Conservation (phyloP, 2,329 filamentous ascomycete genomes). For the Tetracladium maxilliforme region DNA sequence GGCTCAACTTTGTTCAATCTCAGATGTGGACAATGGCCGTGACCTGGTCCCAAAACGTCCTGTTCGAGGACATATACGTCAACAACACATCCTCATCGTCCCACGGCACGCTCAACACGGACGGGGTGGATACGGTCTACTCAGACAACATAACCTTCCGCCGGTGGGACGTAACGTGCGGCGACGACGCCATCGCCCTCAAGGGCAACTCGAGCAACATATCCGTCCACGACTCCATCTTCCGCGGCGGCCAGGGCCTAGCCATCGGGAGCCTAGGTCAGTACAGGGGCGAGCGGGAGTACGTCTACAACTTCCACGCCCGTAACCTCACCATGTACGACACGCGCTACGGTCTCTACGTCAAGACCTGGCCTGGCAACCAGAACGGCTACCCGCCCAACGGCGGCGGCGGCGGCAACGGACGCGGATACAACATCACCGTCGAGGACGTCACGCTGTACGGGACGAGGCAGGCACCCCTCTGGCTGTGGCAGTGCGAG, state of each 20-base stretch:
- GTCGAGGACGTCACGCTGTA: too few species aligned
- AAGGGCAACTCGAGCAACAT: conserved; percentile 44
- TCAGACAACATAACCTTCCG: conserved; percentile 34
- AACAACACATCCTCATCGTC: conserved; percentile 25
- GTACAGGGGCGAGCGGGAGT: conserved; percentile 29
- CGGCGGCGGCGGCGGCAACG: conserved; percentile 42
- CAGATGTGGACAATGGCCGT: conserved; percentile 48
- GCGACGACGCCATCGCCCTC: conserved; percentile 35
- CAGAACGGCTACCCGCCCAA: conserved; percentile 36
- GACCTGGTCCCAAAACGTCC: conserved; percentile 27
- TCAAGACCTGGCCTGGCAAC: conserved; percentile 44
- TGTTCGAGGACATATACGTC: conserved; percentile 34
- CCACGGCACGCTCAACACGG: conserved; percentile 15
- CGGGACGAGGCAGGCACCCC: too few species aligned
- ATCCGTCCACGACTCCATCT: conserved; percentile 28
- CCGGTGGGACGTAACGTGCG: conserved; percentile 33
- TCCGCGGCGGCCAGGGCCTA: conserved; percentile 34
- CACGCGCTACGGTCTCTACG: conserved; percentile 31
- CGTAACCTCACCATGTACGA: conserved; percentile 29
- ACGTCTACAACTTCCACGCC: conserved; percentile 30
- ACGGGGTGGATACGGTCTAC: conserved; percentile 34
- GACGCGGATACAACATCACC: too few species aligned
- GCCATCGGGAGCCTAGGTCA: conserved; percentile 43
- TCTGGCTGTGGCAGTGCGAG: too few species aligned
- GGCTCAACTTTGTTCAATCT: conserved; percentile 35